Evolutionary conservation across 192 early-diverging fungal species (phyloP).

Genomic region (Coemansia sp.): DNA sequence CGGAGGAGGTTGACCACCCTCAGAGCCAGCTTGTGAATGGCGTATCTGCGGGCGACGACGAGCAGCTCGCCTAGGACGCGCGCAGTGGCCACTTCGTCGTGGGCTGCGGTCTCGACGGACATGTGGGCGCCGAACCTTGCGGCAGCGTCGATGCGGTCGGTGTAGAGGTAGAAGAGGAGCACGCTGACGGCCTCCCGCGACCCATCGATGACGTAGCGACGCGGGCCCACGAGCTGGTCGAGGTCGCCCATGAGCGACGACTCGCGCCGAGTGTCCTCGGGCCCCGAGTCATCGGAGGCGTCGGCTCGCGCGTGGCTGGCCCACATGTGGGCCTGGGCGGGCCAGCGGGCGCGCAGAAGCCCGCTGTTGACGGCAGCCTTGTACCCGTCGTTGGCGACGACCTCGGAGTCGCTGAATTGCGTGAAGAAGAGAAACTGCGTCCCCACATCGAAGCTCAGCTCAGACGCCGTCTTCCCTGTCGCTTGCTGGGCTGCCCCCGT

Average conservation of each 20-base stretch:
- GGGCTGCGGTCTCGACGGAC: not conserved
- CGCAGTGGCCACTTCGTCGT: conserved; percentile 26
- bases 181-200: conserved; percentile 59
- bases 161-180: conserved; percentile 67
- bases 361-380: conserved; percentile 43
- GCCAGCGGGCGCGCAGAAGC: conserved; percentile 49
- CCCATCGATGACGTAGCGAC: conserved; percentile 26
- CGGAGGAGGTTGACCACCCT: conserved; percentile 60
- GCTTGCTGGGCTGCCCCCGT: no score
- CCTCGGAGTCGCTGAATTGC: conserved; percentile 47
- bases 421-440: conserved; percentile 45
- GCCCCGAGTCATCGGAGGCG: not conserved
- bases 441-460: conserved; percentile 37
- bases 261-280: conserved; percentile 1
- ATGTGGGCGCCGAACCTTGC: conserved; percentile 58
- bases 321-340: conserved; percentile 42
- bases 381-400: conserved; percentile 28
- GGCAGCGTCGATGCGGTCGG: conserved; percentile 60
- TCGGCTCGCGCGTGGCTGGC: not conserved
- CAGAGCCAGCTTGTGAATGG: conserved; percentile 57
- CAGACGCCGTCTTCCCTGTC: not conserved
- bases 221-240: conserved; percentile 14
- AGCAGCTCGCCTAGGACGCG: conserved; percentile 64
- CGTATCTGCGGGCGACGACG: conserved; percentile 62
- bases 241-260: conserved; percentile 36